Evolutionary conservation across 192 early-diverging fungal genomes (phyloP).

Genomic region (Coemansia umbellata): DNA sequence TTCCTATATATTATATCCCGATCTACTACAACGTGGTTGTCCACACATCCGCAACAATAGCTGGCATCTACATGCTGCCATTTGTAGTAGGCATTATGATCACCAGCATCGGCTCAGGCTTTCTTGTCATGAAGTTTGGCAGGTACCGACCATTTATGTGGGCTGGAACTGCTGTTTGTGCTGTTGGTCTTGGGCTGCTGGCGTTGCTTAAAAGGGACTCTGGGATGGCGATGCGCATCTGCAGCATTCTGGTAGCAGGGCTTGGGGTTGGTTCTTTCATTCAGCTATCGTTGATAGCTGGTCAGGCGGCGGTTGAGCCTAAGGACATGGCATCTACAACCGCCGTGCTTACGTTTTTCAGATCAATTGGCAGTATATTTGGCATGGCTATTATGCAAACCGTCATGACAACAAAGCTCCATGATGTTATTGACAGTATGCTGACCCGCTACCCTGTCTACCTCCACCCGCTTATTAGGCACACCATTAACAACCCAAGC

Average conservation of each 20-base stretch:
- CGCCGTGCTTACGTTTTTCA: conserved; percentile 63
- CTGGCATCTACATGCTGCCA: conserved; percentile 57
- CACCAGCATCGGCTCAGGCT: conserved; percentile 63
- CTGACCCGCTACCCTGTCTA: conserved; percentile 37
- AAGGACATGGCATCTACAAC: conserved; percentile 67
- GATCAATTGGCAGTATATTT: conserved; percentile 60
- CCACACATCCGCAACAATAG: conserved; percentile 55
- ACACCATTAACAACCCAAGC: conserved; percentile 43
- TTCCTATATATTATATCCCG: conserved; percentile 62
- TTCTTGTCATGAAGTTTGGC: conserved; percentile 59
- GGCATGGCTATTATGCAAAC: conserved; percentile 61
- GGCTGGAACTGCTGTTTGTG: conserved; percentile 63
- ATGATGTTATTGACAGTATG: conserved; percentile 1
- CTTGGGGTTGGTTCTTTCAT: conserved; percentile 71
- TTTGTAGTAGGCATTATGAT: conserved; percentile 56
- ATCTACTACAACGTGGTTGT: conserved; percentile 63
- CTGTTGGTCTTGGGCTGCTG: conserved; percentile 63
- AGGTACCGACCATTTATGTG: conserved; percentile 67
- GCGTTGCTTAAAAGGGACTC: conserved; percentile 52
- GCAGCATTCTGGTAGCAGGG: conserved; percentile 69
- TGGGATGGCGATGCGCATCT: conserved; percentile 52
- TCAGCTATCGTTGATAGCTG: conserved; percentile 68
- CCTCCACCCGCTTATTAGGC: conserved; percentile 15
- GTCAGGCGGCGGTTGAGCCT: conserved; percentile 61
- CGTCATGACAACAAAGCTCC: conserved; percentile 51